Evolutionary conservation across 2,329 filamentous ascomycete species (phyloP).

Genomic region (Geosmithia putterillii): DNA sequence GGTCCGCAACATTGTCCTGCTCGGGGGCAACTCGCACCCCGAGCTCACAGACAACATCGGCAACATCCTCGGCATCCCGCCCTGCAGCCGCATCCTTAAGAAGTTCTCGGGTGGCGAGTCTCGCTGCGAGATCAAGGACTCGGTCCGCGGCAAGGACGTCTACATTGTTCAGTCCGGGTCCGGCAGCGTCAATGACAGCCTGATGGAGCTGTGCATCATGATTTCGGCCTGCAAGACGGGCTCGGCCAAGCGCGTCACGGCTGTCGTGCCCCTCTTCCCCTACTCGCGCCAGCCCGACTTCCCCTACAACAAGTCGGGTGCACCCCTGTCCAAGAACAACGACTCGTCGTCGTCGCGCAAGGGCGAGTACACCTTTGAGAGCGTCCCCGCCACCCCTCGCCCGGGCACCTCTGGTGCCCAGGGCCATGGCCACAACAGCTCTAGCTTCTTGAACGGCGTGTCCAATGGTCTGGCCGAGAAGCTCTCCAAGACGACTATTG

Average conservation of each 20-base stretch:
- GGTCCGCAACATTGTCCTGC: constrained; percentile 90
- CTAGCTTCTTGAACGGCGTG: constrained; percentile 53
- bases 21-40: constrained; percentile 89
- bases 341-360: constrained; percentile 14
- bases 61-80: constrained; percentile 76
- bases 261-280: constrained; percentile 87
- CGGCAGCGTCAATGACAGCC: constrained; percentile 87
- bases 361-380: constrained; percentile 78
- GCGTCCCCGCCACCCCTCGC: constrained; percentile 74
- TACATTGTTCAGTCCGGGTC: constrained; percentile 95
- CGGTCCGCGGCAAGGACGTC: constrained; percentile 94
- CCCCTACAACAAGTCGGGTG: constrained; percentile 91
- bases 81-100: constrained; percentile 68
- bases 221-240: constrained; percentile 96
- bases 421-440: constrained; percentile 45
- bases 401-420: too few species aligned
- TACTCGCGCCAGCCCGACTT: constrained; percentile 95
- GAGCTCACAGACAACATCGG: constrained; percentile 77
- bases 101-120: constrained; percentile 96
- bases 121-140: constrained; percentile 90
- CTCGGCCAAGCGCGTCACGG: constrained; percentile 85
- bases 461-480: constrained; percentile 58
- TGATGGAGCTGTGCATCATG: constrained; percentile 95
- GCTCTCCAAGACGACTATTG: constrained; percentile 54
- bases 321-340: constrained; percentile 63